These are phyloP conservation scores for Jamesozyma jinghongensis DNA, from an alignment of 805 yeast species.

Conservation along the genomic window DNA sequence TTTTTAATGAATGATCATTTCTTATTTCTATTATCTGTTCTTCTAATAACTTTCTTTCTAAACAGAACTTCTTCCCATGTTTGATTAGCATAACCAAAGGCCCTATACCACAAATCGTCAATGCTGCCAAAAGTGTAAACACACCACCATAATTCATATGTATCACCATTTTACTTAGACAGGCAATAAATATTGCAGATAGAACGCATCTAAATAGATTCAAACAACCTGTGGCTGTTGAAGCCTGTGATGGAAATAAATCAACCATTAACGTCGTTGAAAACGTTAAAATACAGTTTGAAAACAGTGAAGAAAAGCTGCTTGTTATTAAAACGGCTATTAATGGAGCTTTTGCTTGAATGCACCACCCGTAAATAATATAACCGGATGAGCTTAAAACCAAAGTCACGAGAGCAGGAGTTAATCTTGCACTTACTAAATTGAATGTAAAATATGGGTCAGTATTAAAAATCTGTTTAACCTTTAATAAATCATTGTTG, in stretches of 20 bases:
- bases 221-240: constrained; percentile 64
- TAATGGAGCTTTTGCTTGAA: constrained; percentile 39
- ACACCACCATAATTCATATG: constrained; percentile 64
- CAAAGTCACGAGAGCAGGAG: constrained; percentile 39
- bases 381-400: constrained; percentile 33
- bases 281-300: constrained; percentile 48
- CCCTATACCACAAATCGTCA: constrained; percentile 33
- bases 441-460: constrained; percentile 37
- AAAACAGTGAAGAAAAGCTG: constrained; percentile 48
- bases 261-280: constrained; percentile 65
- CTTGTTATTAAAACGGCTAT: constrained; percentile 51
- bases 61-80: constrained; percentile 27
- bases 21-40: no score
- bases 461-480: constrained; percentile 13
- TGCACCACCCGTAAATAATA: constrained; percentile 65
- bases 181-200: constrained; percentile 64
- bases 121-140: constrained; percentile 51
- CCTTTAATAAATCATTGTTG: constrained; percentile 12
- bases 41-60: constrained; percentile 11
- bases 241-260: constrained; percentile 56
- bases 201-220: constrained; percentile 66
- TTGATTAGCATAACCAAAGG: constrained; percentile 22
- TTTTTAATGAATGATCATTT: neutral
- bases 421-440: constrained; percentile 45
- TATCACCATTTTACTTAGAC: constrained; percentile 48